These are phyloP conservation scores for Coemansia sp. DNA, from an alignment of 192 early-diverging fungal genomes.

Conservation along the genomic window DNA sequence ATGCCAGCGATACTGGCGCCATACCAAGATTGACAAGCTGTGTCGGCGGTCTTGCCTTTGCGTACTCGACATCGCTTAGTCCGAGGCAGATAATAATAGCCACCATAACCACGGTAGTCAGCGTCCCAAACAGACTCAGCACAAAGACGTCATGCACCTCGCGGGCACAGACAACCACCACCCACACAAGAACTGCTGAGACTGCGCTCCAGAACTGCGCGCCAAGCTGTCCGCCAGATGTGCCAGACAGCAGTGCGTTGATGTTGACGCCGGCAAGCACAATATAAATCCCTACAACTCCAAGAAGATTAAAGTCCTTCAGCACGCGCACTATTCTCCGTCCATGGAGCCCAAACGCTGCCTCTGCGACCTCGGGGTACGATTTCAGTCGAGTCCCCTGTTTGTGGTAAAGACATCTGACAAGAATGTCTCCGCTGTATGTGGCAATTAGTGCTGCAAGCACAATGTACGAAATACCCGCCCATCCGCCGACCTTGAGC, in stretches of 20 bases:
- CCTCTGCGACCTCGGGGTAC: constrained; percentile 68
- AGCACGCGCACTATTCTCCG: constrained; percentile 54
- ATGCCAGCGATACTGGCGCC: constrained; percentile 75
- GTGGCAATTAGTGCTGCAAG: constrained; percentile 68
- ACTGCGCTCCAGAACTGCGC: constrained; percentile 66
- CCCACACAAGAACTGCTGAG: constrained; percentile 59
- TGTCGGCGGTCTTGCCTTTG: constrained; percentile 28
- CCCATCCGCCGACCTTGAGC: constrained; percentile 75
- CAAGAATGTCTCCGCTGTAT: constrained; percentile 72
- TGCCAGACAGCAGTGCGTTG: constrained; percentile 54
- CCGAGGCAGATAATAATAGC: constrained; percentile 62
- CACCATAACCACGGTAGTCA: constrained; percentile 73
- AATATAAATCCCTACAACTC: constrained; percentile 69
- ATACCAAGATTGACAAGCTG: constrained; percentile 33
- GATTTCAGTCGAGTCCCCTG: constrained; percentile 60
- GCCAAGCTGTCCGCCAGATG: constrained; percentile 45
- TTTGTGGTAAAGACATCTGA: constrained; percentile 73
- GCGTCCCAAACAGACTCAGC: constrained; percentile 71
- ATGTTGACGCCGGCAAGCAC: constrained; percentile 76
- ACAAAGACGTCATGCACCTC: constrained; percentile 79
- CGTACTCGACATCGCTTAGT: constrained; percentile 25
- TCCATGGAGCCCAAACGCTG: constrained; percentile 71
- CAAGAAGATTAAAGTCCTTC: constrained; percentile 67
- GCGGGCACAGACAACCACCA: constrained; percentile 76
- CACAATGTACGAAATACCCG: constrained; percentile 66